A percentile compares a stretch with the other conserved stretches of the same genome.
Conservation (phyloP, 768 basidiomycete species). For the Russula compacta region DNA sequence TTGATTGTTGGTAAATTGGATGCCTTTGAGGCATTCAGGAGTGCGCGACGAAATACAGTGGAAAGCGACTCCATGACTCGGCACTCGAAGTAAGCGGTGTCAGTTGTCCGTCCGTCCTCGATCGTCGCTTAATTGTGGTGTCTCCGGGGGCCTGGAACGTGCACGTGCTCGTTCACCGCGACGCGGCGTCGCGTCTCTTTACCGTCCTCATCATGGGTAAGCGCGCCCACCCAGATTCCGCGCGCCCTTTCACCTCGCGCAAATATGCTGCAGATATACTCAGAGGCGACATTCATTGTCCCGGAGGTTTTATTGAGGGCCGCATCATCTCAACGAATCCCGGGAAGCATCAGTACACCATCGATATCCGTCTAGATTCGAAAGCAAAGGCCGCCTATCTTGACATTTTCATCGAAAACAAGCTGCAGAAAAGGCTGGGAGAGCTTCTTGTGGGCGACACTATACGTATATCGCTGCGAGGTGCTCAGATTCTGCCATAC, state of each 20-base stretch:
- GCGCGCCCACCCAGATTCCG: slow-evolving; percentile 1
- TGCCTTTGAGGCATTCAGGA: slow-evolving; percentile 33
- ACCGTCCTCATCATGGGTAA: neutral
- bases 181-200: neutral
- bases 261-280: neutral
- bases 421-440: slow-evolving; percentile 2
- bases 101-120: neutral
- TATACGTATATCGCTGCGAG: neutral
- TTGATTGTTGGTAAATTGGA: slow-evolving; percentile 33
- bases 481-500: slow-evolving; percentile 3
- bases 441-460: slow-evolving; percentile 4
- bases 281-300: neutral
- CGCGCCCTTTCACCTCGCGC: neutral
- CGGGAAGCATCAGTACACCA: neutral
- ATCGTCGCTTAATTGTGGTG: neutral
- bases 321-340: neutral
- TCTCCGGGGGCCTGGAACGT: neutral
- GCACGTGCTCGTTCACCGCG: neutral
- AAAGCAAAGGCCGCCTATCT: slow-evolving; percentile 1
- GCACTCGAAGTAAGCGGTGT: slow-evolving; percentile 6
- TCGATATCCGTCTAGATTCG: slow-evolving; percentile 4
- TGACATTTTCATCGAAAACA: neutral
- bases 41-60: slow-evolving; percentile 33
- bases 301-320: slow-evolving; percentile 8
- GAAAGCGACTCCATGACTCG: slow-evolving; percentile 25